Conservation (phyloP, 1,139 yeast species). For the Sugiyamaella grinbergsii region DNA sequence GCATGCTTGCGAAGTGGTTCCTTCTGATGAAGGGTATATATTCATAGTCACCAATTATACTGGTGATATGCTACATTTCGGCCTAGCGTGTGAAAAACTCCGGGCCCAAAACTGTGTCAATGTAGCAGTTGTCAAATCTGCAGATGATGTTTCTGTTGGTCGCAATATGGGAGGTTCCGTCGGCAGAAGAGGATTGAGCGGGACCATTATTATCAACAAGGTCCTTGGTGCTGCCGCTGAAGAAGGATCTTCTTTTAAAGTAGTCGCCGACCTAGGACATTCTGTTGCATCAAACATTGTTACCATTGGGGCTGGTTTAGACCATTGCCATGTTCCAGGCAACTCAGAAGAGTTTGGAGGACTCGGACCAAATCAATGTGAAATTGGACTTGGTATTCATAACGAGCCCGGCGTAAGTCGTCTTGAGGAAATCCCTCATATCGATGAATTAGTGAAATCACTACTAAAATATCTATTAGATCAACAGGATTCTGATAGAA, state of each 20-base stretch:
- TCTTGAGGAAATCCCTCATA: slow-evolving; percentile 45
- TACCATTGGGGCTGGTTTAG: slow-evolving; percentile 55
- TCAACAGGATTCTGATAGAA: slow-evolving; percentile 46
- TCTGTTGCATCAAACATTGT: slow-evolving; percentile 46
- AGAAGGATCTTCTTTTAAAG: slow-evolving; percentile 41
- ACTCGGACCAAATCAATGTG: slow-evolving; percentile 34
- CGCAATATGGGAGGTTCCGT: slow-evolving; percentile 49
- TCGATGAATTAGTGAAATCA: slow-evolving; percentile 46
- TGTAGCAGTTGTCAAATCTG: slow-evolving; percentile 35
- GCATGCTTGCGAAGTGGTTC: slow-evolving; percentile 44
- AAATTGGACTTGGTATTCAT: slow-evolving; percentile 57
- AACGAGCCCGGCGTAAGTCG: slow-evolving; percentile 54
- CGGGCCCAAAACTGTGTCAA: slow-evolving; percentile 32
- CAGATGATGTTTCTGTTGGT: slow-evolving; percentile 54
- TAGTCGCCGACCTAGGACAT: slow-evolving; percentile 46
- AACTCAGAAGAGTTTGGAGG: slow-evolving; percentile 41
- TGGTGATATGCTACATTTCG: slow-evolving; percentile 62
- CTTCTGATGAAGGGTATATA: slow-evolving; percentile 50
- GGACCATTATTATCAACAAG: slow-evolving; percentile 49
- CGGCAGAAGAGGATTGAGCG: slow-evolving; percentile 55
- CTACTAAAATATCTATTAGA: slow-evolving; percentile 47
- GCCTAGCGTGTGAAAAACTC: slow-evolving; percentile 45
- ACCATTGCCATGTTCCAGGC: slow-evolving; percentile 56
- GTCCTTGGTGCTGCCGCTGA: slow-evolving; percentile 53
- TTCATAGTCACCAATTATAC: slow-evolving; percentile 61